Base-by-base conservation (phyloP, 2,329 filamentous ascomycete genomes). In the Apiospora arundinis region DNA sequence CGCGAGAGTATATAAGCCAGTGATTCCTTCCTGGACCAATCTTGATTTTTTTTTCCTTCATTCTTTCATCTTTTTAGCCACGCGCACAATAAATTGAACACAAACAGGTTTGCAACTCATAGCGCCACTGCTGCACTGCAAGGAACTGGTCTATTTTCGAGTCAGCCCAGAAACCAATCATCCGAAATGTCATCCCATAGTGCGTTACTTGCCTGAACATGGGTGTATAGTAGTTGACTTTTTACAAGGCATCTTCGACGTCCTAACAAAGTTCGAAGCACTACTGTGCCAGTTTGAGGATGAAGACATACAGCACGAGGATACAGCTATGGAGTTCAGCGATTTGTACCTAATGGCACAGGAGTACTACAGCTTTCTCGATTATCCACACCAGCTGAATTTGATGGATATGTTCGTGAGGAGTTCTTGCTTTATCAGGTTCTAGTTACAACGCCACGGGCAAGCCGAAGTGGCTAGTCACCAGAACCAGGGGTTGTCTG, bases 171-270 rank as follows among this genome's bases (percentile, higher is more conserved):
- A 48, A 48, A 48, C 2, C 46, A 48, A 48, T 48, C 46, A 48
- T 48, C 46, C 46, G 46, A n/a, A 48, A 48, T 48, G 46, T 48
- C 46, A 48, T n/a, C 18, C 46, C 46, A 48, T 21, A 48, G 46
- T 48, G 46, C 7, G 46, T 48, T 48, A 48, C 46, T 48, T 48
- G 46, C 46, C 46, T 48, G 46, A 48, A n/a, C 46, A 48, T 48
- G 46, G 46, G 18, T 48, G 46, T 48, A 48, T 48, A 48, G 18
- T n/a, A 21, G 46, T 23, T 48, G 46, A 48, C 46, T n/a, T 48
- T 48, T 48, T 48, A 48, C 46, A 48, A 48, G 46, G 46, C 46
- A 48, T 48, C 46, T 48, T n/a, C 46, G 46, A 48, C 46, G 46
- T 48, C 46, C 46, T 48, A 48, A 48, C 46, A 48, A 48, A 23